phyloP scores from a whole-genome alignment of 768 basidiomycete genomes.

The Boletellus sp. region DNA sequence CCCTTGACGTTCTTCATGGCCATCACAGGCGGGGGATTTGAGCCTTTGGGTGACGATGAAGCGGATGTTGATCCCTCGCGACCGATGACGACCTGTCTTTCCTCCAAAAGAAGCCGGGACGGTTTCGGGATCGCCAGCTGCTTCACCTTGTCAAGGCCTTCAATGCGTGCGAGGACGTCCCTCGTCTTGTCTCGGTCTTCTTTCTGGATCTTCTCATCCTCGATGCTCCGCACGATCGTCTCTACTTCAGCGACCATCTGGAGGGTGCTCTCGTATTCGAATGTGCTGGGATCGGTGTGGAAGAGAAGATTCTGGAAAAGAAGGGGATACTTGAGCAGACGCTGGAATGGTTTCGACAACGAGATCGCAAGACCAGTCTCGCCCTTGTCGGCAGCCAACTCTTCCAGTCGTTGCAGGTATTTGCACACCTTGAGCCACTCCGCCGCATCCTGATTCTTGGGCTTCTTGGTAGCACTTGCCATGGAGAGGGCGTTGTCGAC shows the following conservation, averaged over 20 bases:
- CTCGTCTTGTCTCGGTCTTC: constrained; percentile 95
- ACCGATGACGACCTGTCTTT: constrained; percentile 51
- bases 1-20: constrained; percentile 61
- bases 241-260: constrained; percentile 98
- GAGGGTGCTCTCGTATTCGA: constrained; percentile 94
- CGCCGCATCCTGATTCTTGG: constrained; percentile 75
- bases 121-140: constrained; percentile 91
- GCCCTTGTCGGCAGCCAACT: constrained; percentile 75
- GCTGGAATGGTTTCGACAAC: constrained; percentile 94
- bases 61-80: constrained; percentile 21
- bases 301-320: constrained; percentile 96
- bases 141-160: constrained; percentile 91
- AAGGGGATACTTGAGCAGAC: constrained; percentile 93
- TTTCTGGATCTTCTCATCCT: constrained; percentile 96
- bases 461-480: constrained; percentile 63
- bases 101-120: constrained; percentile 82
- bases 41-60: constrained; percentile 20
- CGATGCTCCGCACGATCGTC: constrained; percentile 91
- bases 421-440: constrained; percentile 79
- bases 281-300: constrained; percentile 95
- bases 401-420: constrained; percentile 73
- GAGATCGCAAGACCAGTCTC: constrained; percentile 95
- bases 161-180: constrained; percentile 93
- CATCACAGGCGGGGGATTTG: constrained; percentile 36
- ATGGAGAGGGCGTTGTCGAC: constrained; percentile 74